Evolutionary conservation across 1,139 yeast species (phyloP), one percentile per base, ranked within the genome.

Genomic region (Candida pseudoviswanathii): DNA sequence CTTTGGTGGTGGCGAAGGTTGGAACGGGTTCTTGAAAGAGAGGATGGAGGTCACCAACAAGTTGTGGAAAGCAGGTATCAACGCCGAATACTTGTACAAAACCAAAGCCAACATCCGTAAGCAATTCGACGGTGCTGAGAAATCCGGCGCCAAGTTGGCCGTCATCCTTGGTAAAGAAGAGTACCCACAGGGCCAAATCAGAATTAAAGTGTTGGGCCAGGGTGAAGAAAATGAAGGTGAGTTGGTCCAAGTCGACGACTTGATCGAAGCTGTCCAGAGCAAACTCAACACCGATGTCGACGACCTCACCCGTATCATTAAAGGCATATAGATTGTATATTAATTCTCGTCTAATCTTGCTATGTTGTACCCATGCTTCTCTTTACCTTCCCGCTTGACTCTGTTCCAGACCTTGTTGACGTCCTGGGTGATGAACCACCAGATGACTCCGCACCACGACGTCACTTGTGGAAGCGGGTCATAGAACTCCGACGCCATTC

Each of bases 121-220:
- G 68, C 99, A 94, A 73, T 94, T 94, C 57, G 98, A 92, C 61
- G 96, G 97, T 48, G 98, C 99, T 42, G 99, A 94, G 61, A 91
- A 90, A 70, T 77, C 91, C 2, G 98, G 97, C 37, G 90, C 96
- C 59, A 86, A 92, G 51, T 63, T 91, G 46, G 97, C 96, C 4
- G 96, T 94, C 40, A 94, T 94, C 57, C 77, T 94, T 51, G 99
- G 99, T 60, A 95, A 94, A 68, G 97, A 92, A 66, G 99, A 94
- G 70, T 90, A 73, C 61, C 81, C 84, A 25, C 82, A 82, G 59
- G 97, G 97, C 30, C 79, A 86, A 57, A 77, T 92, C 50, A 85
- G 96, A 73, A 85, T 94, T 54, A 94, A 94, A 77, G 79, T 82
- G 53, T 80, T 94, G 56, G 97, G 97, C 46, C 90, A 89, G 61